Evolutionary conservation across 805 yeast species (phyloP), one percentile per base, ranked within the genome.

Genomic region (Hermanozyma aechmeae): DNA sequence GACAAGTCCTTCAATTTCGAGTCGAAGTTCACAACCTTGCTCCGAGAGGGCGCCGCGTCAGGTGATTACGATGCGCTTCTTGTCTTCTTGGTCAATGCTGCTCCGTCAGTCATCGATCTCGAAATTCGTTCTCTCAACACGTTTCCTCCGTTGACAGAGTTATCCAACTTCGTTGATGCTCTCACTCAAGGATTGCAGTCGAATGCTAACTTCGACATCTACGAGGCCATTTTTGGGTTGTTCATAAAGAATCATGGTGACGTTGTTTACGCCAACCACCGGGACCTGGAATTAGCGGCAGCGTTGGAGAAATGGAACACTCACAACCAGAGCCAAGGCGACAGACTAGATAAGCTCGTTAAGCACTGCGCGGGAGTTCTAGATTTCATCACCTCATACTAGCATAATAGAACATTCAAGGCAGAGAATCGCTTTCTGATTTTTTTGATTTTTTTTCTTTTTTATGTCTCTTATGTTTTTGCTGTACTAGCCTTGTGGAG

Each of bases 281-380:
- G 33, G 5, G 66, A 61, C 24, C 58, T 51, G 3, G 46, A 49
- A n/a, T 51, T 79, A 26, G 51, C 53, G 6, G 52, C 43, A 1
- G 68, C 75, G 1, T 52, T 85, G 26, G 52, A 58, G 3, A 39
- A 49, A 14, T 80, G 83, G 79, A 53, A 61, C 23, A 42, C 29
- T 1, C 46, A 50, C 6, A 77, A 73, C 35, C 37, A 46, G 6
- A 40, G 33, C 0, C 65, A 61, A 26, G 59, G 66, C 22, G 62
- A 61, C 3, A 64, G 61, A 11, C 52, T 87, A 44, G 94, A 84
- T 45, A 72, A 68, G 17, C 53, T 82, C 35, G 72, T 73, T 23
- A 81, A 85, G 49, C 84, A 76, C 53, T 83, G 95, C 52, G 68
- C 92, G 2, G 87, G 94, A 33, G 85, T 86, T 12, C 57, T 81